Evolutionary conservation across 331 rosid genomes (phyloP), one percentile per base, ranked within the genome.

Genomic region (Quercus phellos): DNA sequence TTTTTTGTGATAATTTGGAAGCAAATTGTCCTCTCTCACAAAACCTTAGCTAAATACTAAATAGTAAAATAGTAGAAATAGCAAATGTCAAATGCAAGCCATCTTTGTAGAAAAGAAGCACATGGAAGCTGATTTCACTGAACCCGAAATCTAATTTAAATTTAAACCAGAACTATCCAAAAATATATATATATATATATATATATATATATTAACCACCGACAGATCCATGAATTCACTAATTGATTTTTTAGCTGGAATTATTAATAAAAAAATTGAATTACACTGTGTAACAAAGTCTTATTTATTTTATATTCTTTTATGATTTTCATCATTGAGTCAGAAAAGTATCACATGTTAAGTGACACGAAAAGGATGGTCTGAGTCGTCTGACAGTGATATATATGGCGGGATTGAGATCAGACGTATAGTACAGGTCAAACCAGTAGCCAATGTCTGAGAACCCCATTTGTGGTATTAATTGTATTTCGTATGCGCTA

Each of bases 351-450:
- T 74, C 51, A n/a, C 66, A 14, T 43, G 26, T 24, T 21, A n/a
- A 68, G 80, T 70, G 77, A 68, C 75, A 77, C 75, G 29, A 34
- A 80, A 77, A 74, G 12, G 46, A 80, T 29, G 55, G 2, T 77
- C 26, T n/a, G 61, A 51, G 74, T 35, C 29, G 5, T 77, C 26
- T n/a, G 61, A 38, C 60, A 18, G 1, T 54, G 14, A 16, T 18
- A 13, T 27, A 10, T 24, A 79, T 21, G 64, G n/a, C 34, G 46
- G 12, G 46, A 38, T 42, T 30, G n/a, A 30, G 7, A 22, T 1
- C 30, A 8, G 14, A 21, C 64, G 5, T 21, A 58, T 10, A 2
- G 16, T 58, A 22, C 5, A 9, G 64, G 29, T 9, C 29, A 13
- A 13, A 60, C 19, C 12, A 30, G 42, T 27, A 8, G 10, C 19